These are phyloP conservation scores for Saccharomycopsis fermentans DNA, from an alignment of 805 yeast species.

Conservation along the genomic window DNA sequence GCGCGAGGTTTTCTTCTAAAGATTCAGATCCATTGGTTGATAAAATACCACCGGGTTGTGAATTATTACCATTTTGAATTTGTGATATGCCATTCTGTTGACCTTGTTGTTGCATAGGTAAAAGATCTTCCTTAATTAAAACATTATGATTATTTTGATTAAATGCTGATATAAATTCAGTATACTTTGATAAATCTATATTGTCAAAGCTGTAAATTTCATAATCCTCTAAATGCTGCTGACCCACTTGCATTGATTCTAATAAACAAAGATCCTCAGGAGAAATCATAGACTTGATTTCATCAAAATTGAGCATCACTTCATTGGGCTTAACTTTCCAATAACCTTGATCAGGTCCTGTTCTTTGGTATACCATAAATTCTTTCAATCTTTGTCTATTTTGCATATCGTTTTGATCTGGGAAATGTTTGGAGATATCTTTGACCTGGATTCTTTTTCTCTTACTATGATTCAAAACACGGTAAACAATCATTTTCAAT, in stretches of 20 bases:
- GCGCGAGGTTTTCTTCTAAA: constrained; percentile 76
- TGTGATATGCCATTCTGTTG: not conserved
- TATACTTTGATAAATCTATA: constrained; percentile 17
- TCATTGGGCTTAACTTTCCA: constrained; percentile 78
- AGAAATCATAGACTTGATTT: constrained; percentile 67
- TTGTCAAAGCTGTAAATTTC: constrained; percentile 39
- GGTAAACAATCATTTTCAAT: constrained; percentile 83
- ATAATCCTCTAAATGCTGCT: constrained; percentile 74
- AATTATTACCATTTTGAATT: not conserved
- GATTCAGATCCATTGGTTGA: constrained; percentile 29
- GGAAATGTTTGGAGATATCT: constrained; percentile 86
- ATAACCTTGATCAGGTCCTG: constrained; percentile 87
- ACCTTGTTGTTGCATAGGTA: not conserved
- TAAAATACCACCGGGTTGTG: constrained; percentile 28
- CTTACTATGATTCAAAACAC: constrained; percentile 70
- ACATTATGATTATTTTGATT: constrained; percentile 24
- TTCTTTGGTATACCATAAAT: constrained; percentile 94
- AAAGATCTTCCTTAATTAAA: not conserved
- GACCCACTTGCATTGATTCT: constrained; percentile 93
- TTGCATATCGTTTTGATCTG: constrained; percentile 96
- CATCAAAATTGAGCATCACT: constrained; percentile 65
- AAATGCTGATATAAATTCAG: constrained; percentile 18
- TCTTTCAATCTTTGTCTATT: constrained; percentile 91
- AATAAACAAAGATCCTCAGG: constrained; percentile 86
- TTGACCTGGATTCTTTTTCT: constrained; percentile 69